These are phyloP conservation scores for Geranium rotundifolium DNA, from an alignment of 345 rosid species.

Conservation along the genomic window DNA sequence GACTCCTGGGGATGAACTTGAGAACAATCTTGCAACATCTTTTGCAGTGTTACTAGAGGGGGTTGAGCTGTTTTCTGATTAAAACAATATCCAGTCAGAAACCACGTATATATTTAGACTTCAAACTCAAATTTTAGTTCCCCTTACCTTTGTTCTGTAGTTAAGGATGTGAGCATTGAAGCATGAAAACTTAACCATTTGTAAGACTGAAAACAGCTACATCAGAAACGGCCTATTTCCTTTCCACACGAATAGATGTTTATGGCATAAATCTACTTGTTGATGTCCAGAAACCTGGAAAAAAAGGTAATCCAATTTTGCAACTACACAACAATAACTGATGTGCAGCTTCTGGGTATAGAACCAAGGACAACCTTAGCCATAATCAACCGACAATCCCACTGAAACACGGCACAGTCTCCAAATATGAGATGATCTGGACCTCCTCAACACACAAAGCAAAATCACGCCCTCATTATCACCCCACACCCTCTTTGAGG, in stretches of 20 bases:
- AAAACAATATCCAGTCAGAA: constrained; percentile 9
- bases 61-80: constrained; percentile 27
- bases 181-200: constrained; percentile 91
- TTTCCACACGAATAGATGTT: constrained; percentile 6
- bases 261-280: constrained; percentile 7
- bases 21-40: constrained; percentile 27
- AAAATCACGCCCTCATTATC: constrained; percentile 37
- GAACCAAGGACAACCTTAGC: constrained; percentile 41
- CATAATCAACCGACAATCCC: constrained; percentile 89
- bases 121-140: neutral
- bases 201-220: constrained; percentile 19
- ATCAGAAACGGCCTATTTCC: constrained; percentile 16
- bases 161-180: constrained; percentile 42
- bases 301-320: constrained; percentile 12
- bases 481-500: constrained; percentile 93
- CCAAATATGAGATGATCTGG: constrained; percentile 80
- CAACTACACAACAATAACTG: constrained; percentile 2
- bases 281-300: constrained; percentile 19
- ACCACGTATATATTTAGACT: neutral
- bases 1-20: constrained; percentile 22
- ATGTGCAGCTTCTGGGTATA: constrained; percentile 11
- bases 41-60: constrained; percentile 32
- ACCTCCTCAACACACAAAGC: constrained; percentile 55
- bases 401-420: constrained; percentile 77
- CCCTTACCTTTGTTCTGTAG: constrained; percentile 58